Evolutionary conservation across 306 rosid species (phyloP).

Genomic region (Acacia crassicarpa): DNA sequence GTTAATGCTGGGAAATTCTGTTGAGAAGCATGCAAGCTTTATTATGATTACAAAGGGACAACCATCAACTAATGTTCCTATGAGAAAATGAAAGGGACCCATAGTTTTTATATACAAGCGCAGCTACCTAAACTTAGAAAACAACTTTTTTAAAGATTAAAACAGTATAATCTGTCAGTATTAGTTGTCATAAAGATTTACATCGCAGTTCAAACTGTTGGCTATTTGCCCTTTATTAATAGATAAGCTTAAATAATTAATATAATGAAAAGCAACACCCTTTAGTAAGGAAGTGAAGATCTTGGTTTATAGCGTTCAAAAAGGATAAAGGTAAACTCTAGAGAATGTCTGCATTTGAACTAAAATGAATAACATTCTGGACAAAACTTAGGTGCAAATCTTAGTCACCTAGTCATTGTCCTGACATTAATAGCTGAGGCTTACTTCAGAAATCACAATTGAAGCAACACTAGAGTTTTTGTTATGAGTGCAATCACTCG

Average conservation of each 20-base stretch:
- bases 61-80: neutral
- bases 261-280: neutral
- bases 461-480: neutral
- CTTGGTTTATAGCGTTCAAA: conserved; percentile 10
- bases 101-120: neutral
- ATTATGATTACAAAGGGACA: neutral
- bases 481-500: neutral
- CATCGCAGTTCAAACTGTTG: neutral
- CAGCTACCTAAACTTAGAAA: conserved; percentile 20
- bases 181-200: neutral
- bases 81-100: neutral
- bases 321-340: conserved; percentile 16
- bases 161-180: neutral
- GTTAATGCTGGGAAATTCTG: neutral
- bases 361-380: conserved; percentile 16
- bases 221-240: neutral
- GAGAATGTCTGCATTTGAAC: conserved; percentile 32
- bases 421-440: conserved; percentile 7
- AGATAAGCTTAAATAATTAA: neutral
- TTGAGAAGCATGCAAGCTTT: neutral
- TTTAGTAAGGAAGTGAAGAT: conserved; percentile 3
- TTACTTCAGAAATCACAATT: conserved; percentile 8
- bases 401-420: neutral
- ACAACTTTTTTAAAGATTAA: conserved; percentile 5
- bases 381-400: neutral